phyloP scores from a whole-genome alignment of 805 yeast species.

The Candida caryicola region DNA sequence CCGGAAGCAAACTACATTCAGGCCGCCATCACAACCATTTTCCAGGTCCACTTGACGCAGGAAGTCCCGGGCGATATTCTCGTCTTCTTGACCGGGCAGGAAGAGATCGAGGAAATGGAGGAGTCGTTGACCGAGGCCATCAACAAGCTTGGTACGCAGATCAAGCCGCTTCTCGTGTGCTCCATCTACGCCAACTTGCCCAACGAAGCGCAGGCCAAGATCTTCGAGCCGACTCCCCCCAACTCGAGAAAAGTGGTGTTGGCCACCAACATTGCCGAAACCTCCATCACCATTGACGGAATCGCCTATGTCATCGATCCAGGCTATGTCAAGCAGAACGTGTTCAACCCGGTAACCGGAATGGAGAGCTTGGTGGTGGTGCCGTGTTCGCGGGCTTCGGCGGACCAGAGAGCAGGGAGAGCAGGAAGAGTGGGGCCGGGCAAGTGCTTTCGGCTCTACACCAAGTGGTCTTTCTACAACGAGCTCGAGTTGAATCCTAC shows the following conservation, averaged over 20 bases:
- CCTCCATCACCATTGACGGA: constrained; percentile 46
- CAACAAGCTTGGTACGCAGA: constrained; percentile 55
- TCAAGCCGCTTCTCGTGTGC: constrained; percentile 64
- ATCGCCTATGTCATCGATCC: constrained; percentile 43
- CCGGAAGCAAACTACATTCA: constrained; percentile 91
- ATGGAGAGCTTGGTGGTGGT: constrained; percentile 47
- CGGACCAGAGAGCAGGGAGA: constrained; percentile 47
- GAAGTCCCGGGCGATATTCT: constrained; percentile 80
- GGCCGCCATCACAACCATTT: constrained; percentile 83
- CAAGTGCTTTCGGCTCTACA: constrained; percentile 69
- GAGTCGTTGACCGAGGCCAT: constrained; percentile 68
- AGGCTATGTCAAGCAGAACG: constrained; percentile 45
- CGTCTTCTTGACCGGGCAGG: constrained; percentile 93
- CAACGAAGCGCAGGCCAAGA: constrained; percentile 71
- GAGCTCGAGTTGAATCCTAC: constrained; percentile 78
- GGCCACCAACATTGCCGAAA: constrained; percentile 85
- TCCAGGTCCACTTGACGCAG: constrained; percentile 73
- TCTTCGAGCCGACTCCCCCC: constrained; percentile 85
- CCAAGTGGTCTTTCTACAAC: constrained; percentile 74
- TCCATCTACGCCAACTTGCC: constrained; percentile 94
- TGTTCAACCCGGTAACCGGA: constrained; percentile 39
- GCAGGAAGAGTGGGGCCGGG: constrained; percentile 50
- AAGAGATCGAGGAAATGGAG: constrained; percentile 83
- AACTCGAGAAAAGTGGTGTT: constrained; percentile 80
- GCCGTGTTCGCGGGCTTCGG: constrained; percentile 45